A percentile compares a stretch with the other conserved stretches of the same genome.
Evolutionary conservation across 2,329 filamentous ascomycete genomes (phyloP).

Genomic region (Neoascochyta sp.): DNA sequence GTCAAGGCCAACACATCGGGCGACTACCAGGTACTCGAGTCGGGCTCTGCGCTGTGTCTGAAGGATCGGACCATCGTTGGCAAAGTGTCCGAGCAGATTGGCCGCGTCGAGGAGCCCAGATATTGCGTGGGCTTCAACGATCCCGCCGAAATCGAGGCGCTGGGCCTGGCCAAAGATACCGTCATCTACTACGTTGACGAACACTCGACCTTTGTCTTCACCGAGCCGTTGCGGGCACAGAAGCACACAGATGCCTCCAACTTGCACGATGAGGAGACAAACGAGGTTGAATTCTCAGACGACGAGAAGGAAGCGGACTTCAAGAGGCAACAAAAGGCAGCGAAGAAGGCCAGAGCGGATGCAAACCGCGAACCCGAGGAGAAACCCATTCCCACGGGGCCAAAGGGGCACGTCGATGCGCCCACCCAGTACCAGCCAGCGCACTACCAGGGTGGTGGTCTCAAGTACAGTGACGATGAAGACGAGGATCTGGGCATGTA

Average conservation of each 20-base stretch:
- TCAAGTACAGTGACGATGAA: constrained; percentile 45
- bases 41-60: constrained; percentile 77
- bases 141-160: constrained; percentile 62
- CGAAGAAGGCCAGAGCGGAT: constrained; percentile 45
- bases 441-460: constrained; percentile 32
- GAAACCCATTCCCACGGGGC: constrained; percentile 20
- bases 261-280: constrained; percentile 87
- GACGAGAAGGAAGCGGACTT: constrained; percentile 90
- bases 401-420: constrained; percentile 16
- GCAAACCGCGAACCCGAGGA: constrained; percentile 19
- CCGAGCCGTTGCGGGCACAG: constrained; percentile 69
- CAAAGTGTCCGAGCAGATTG: constrained; percentile 78
- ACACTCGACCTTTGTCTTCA: constrained; percentile 82
- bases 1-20: constrained; percentile 75
- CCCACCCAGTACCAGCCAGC: constrained; percentile 15
- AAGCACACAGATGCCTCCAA: constrained; percentile 96
- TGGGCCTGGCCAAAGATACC: constrained; percentile 65
- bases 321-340: constrained; percentile 58
- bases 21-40: constrained; percentile 80
- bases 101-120: constrained; percentile 77
- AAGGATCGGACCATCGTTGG: constrained; percentile 74
- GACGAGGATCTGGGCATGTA: constrained; percentile 47
- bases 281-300: constrained; percentile 93
- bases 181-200: constrained; percentile 75
- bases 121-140: constrained; percentile 78